Evolutionary conservation across 805 yeast species (phyloP), one percentile per base, ranked within the genome.

Genomic region (Wickerhamomyces bovis): DNA sequence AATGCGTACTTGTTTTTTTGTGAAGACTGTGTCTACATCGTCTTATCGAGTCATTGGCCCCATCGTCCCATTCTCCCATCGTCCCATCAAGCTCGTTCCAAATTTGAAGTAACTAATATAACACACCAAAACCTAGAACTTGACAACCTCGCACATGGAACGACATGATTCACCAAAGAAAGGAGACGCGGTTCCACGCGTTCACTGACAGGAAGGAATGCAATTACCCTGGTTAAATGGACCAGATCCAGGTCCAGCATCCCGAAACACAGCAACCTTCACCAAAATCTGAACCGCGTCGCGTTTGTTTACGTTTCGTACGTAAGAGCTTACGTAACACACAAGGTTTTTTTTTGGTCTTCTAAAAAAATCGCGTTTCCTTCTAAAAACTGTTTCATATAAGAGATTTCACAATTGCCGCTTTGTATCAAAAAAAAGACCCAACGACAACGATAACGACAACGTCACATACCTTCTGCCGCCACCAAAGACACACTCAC

Each of bases 251-350:
- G 8, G 12, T 16, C 36, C 9, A 33, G 13, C n/a, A n/a, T n/a
- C n/a, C n/a, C n/a, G n/a, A n/a, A n/a, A n/a, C n/a, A n/a, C n/a
- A n/a, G 20, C 20, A 33, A 33, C 36, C 12, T 33, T 33, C 11
- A 15, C 4, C n/a, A 16, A 16, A 16, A 16, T 33, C 16, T 33
- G 38, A 11, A 33, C 28, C 53, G 53, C 44, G 52, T 47, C 53
- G 48, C 45, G 54, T 52, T 50, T 50, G 55, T 52, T 52, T 50
- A 45, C 49, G 3, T 47, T 50, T 42, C 39, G 43, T 43, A 41
- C 47, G 41, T 49, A 41, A 43, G 9, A 21, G 19, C 12, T 22
- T 28, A 18, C 23, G 25, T 45, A 41, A 41, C 7, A 25, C 31
- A 23, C 23, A 20, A 31, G 20, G 26, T 31, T 28, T 38, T 35